phyloP scores from a whole-genome alignment of 148 eudicot species.

The Tetragonia tetragonoides region DNA sequence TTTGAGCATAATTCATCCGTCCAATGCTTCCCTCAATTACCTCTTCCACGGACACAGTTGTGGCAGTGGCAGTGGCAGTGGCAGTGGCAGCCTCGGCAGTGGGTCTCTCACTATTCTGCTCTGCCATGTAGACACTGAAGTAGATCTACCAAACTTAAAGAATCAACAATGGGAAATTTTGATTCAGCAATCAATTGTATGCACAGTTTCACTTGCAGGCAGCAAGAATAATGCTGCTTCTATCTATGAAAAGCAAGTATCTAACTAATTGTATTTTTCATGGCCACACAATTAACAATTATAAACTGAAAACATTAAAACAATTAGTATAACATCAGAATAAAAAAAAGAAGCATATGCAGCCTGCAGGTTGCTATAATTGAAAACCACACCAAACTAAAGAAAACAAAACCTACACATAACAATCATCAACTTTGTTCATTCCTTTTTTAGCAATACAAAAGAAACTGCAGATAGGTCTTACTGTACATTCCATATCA shows the following conservation, averaged over 20 bases:
- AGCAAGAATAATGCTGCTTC: neutral
- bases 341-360: neutral
- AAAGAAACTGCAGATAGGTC: neutral
- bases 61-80: neutral
- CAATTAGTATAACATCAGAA: no score
- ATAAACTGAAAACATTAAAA: neutral
- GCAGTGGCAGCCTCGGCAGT: neutral
- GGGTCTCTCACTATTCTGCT: constrained; percentile 13
- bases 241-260: no score
- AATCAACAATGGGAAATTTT: no score
- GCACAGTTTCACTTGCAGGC: neutral
- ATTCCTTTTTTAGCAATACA: no score
- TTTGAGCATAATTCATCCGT: constrained; percentile 20
- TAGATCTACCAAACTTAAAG: neutral
- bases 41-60: constrained; percentile 24
- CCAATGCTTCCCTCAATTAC: constrained; percentile 27
- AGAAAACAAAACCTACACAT: neutral
- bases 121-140: constrained; percentile 20
- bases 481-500: no score
- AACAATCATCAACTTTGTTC: neutral
- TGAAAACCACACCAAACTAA: no score
- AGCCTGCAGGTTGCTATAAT: neutral
- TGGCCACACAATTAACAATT: neutral
- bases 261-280: no score
- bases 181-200: neutral